Percentiles rank a stretch among this genome's conserved stretches.
These are phyloP conservation scores for Talaromyces sp. DNA, from an alignment of 2,329 filamentous ascomycete species.

Conservation along the genomic window DNA sequence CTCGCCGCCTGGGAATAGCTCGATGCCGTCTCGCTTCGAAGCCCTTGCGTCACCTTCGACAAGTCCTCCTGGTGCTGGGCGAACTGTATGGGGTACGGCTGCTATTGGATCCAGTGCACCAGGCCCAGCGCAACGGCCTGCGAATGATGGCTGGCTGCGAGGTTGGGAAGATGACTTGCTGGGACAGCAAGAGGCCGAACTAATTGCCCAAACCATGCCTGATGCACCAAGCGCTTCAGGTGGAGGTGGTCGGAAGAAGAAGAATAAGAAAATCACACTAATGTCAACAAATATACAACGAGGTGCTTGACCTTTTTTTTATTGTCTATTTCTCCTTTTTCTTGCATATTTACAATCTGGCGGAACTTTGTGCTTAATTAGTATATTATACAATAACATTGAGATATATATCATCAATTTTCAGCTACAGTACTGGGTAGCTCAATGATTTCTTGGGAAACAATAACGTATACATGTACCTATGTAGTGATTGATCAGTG, in stretches of 20 bases:
- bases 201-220: constrained; percentile 46
- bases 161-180: constrained; percentile 75
- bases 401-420: neutral
- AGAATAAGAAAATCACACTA: constrained; percentile 63
- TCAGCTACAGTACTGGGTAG: neutral
- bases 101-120: constrained; percentile 57
- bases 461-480: too few relatives aligned
- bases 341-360: neutral
- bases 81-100: constrained; percentile 90
- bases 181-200: constrained; percentile 51
- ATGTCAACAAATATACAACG: constrained; percentile 62
- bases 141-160: constrained; percentile 80
- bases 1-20: constrained; percentile 37
- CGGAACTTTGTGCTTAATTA: neutral
- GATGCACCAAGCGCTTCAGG: constrained; percentile 17
- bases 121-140: constrained; percentile 27
- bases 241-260: constrained; percentile 48
- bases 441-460: too few relatives aligned
- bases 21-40: constrained; percentile 35
- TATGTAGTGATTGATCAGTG: too few relatives aligned
- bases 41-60: constrained; percentile 71
- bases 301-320: constrained; percentile 42
- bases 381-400: neutral
- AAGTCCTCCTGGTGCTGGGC: constrained; percentile 63
- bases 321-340: neutral